These are phyloP conservation scores for Zymoseptoria crescenta DNA, from an alignment of 2,329 filamentous ascomycete species.

Conservation along the genomic window DNA sequence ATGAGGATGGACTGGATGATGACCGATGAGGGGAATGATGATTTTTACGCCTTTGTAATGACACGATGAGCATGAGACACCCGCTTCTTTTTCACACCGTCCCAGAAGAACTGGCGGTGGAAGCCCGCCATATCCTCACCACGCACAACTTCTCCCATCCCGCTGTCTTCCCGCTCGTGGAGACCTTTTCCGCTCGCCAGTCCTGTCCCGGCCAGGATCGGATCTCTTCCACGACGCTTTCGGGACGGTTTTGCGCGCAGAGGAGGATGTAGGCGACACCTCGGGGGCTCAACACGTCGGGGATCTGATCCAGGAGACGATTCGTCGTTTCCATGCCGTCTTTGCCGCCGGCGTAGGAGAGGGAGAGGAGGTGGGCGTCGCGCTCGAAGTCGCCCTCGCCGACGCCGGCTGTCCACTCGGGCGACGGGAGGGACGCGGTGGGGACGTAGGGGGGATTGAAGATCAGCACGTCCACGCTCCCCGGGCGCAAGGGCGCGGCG, in stretches of 20 bases:
- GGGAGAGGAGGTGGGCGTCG: constrained; percentile 72
- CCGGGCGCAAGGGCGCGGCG: constrained; percentile 49
- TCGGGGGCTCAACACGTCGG: constrained; percentile 51
- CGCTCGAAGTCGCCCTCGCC: constrained; percentile 52
- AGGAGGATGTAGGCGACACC: constrained; percentile 86
- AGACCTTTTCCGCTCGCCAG: constrained; percentile 73
- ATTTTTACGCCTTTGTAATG: background rate
- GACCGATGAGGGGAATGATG: background rate
- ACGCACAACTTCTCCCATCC: constrained; percentile 94
- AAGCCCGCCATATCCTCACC: constrained; percentile 66
- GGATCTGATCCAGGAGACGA: constrained; percentile 63
- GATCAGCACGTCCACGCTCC: constrained; percentile 70
- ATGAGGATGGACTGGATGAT: too few relatives aligned
- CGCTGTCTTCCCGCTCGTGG: constrained; percentile 73
- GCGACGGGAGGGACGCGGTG: constrained; percentile 60
- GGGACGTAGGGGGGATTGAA: constrained; percentile 99
- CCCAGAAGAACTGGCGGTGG: too few relatives aligned
- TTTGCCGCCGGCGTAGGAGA: constrained; percentile 80
- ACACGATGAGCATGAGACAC: background rate
- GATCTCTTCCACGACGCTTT: constrained; percentile 59
- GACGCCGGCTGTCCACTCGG: background rate
- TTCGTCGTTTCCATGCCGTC: constrained; percentile 95
- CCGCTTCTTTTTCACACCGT: too few relatives aligned
- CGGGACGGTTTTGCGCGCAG: constrained; percentile 83
- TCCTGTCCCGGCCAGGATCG: constrained; percentile 44